Evolutionary conservation across 1,284 basidiomycete species (phyloP).

Genomic region (Cryptococcus maquisensis): DNA sequence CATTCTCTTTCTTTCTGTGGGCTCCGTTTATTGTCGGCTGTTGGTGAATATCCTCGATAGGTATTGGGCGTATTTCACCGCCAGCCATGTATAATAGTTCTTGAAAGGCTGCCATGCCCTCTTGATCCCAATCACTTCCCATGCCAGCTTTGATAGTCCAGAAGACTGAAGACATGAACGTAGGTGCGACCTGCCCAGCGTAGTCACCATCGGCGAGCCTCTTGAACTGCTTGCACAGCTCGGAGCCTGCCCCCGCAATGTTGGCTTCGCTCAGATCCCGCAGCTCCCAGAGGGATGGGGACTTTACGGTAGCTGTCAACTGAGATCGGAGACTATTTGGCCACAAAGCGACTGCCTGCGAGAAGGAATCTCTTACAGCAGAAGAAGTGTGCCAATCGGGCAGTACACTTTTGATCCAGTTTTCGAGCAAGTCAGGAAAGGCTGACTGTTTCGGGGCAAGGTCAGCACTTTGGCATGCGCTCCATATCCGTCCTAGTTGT

Average conservation of each 20-base stretch:
- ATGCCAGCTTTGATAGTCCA: constrained; percentile 77
- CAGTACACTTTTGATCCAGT: constrained; percentile 14
- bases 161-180: constrained; percentile 55
- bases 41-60: neutral
- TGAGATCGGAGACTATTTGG: constrained; percentile 13
- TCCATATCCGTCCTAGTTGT: constrained; percentile 20
- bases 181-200: neutral
- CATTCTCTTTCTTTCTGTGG: neutral
- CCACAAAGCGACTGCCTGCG: constrained; percentile 29
- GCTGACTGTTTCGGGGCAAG: too few species aligned
- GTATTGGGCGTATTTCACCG: constrained; percentile 49
- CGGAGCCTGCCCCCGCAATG: constrained; percentile 3
- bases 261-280: constrained; percentile 1
- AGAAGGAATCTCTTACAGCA: constrained; percentile 14
- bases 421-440: constrained; percentile 4
- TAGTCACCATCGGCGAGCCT: constrained; percentile 3
- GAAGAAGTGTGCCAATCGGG: constrained; percentile 19
- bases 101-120: constrained; percentile 71
- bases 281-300: constrained; percentile 8
- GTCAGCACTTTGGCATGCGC: neutral
- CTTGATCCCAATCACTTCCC: constrained; percentile 57
- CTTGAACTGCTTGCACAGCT: constrained; percentile 15
- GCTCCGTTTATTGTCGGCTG: neutral
- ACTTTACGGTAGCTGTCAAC: neutral
- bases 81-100: constrained; percentile 56